Base-by-base conservation (phyloP, 352 stramenopile genomes). In the Poterioochromonas sp. region DNA sequence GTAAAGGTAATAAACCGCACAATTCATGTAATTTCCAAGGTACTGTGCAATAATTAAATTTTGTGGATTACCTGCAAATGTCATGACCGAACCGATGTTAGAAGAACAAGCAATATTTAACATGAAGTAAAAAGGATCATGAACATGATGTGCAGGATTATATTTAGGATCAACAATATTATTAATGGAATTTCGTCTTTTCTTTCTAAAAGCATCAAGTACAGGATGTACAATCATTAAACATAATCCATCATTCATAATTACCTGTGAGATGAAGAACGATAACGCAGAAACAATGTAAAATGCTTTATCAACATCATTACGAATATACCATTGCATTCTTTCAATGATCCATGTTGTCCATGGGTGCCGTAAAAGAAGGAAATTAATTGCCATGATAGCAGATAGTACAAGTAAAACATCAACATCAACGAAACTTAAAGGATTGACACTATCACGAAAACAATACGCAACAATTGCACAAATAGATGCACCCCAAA, bases 201-300 rank as follows among this genome's bases (percentile, higher is more conserved):
- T 39, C 26, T 65, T 65, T 5, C 2, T 15, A n/a, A 74, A 74
- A 8, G 65, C 65, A n/a, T 74, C 41, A 3, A 74, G n/a, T 26
- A 74, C 41, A 8, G 65, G 65, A 1, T 58, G 3, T 15, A 74
- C 65, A 20, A 74, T 18, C 15, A 74, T 51, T 18, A 74, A 39
- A n/a, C 65, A 74, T 2, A 74, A 18, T 8, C 65, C 65, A 39
- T 74, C 65, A 54, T 74, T 74, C 1, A 34, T 74, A 37, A 74
- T 51, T 12, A 74, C 35, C 2, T 34, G 65, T 26, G 65, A 74
- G 15, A 35, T n/a, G 1, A 74, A 39, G 3, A 74, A 39, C 15
- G 65, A 15, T 12, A 54, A 5, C 15, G 22, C 5, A 22, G 65
- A 74, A 12, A 74, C 65, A 11, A 20, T 26, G 1, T 22, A 74